Conservation (phyloP, 177 flowering plant genomes). For the Vitis hybrid region DNA sequence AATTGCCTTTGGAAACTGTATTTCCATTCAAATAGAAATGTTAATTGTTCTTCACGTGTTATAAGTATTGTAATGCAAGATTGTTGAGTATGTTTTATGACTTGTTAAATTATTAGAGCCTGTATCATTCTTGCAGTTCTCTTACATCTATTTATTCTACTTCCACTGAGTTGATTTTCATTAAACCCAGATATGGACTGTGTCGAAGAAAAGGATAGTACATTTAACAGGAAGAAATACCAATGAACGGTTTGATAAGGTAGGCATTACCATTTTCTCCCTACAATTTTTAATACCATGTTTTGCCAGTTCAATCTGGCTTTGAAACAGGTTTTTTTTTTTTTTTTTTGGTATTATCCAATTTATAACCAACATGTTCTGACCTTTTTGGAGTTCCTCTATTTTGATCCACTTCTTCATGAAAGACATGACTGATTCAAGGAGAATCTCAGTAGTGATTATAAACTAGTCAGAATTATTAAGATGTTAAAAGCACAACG, state of each 20-base stretch:
- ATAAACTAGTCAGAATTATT: too few relatives aligned
- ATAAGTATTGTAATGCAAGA: too few relatives aligned
- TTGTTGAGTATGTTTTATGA: too few relatives aligned
- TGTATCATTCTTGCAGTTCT: not conserved
- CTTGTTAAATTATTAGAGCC: not conserved
- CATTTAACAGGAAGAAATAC: slow-evolving; percentile 41
- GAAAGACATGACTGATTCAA: too few relatives aligned
- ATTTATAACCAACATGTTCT: not conserved
- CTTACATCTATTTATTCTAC: not conserved
- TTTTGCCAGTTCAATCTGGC: too few relatives aligned
- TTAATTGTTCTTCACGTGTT: too few relatives aligned
- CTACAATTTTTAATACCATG: not conserved
- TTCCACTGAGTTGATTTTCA: not conserved
- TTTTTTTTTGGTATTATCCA: not conserved
- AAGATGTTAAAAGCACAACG: too few relatives aligned
- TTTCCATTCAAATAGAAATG: too few relatives aligned
- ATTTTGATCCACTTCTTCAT: too few relatives aligned
- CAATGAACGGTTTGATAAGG: slow-evolving; percentile 44
- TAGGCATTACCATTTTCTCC: slow-evolving; percentile 6
- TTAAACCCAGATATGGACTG: slow-evolving; percentile 25
- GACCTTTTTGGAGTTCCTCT: too few relatives aligned
- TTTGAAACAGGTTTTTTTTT: not conserved
- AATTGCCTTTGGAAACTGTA: too few relatives aligned
- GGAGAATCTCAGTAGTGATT: too few relatives aligned
- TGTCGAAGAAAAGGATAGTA: slow-evolving; percentile 34